phyloP scores from a whole-genome alignment of 2,329 filamentous ascomycete genomes.

The Colletotrichum sp. region DNA sequence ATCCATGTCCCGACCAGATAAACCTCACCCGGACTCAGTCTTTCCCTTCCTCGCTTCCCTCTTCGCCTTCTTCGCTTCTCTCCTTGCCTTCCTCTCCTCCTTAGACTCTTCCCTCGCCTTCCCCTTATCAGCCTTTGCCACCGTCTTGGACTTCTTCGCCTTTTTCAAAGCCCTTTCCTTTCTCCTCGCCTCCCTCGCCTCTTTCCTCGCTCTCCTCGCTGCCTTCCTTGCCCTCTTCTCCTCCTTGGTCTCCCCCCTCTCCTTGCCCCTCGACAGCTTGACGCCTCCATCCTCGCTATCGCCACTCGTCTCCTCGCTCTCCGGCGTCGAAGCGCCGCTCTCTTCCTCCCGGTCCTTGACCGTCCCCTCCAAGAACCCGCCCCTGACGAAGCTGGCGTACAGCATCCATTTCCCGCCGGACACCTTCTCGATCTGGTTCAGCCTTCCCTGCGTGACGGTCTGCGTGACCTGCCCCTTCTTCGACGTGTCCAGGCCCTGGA shows the following conservation, averaged over 20 bases:
- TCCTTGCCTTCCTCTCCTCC: slow-evolving; percentile 43
- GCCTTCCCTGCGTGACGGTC: slow-evolving; percentile 56
- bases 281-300: slow-evolving; percentile 41
- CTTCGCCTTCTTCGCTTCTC: slow-evolving; percentile 33
- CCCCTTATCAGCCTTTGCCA: slow-evolving; percentile 31
- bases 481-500: slow-evolving; percentile 76
- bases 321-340: slow-evolving; percentile 16
- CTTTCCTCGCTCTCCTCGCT: slow-evolving; percentile 37
- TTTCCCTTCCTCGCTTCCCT: slow-evolving; percentile 20
- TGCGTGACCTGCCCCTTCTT: slow-evolving; percentile 60
- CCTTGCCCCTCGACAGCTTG: slow-evolving; percentile 52
- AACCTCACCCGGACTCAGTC: slow-evolving; percentile 1
- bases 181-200: slow-evolving; percentile 25
- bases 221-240: slow-evolving; percentile 35
- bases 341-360: slow-evolving; percentile 38
- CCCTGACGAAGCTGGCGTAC: slow-evolving; percentile 85
- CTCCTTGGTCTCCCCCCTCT: slow-evolving; percentile 27
- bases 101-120: slow-evolving; percentile 39
- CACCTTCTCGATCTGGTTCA: slow-evolving; percentile 61
- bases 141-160: slow-evolving; percentile 23
- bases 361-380: slow-evolving; percentile 78
- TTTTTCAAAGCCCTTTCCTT: slow-evolving; percentile 34
- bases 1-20: not conserved
- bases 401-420: slow-evolving; percentile 65
- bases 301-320: slow-evolving; percentile 23